These are phyloP conservation scores for Passalora sequoiae DNA, from an alignment of 2,329 filamentous ascomycete species.

Conservation along the genomic window DNA sequence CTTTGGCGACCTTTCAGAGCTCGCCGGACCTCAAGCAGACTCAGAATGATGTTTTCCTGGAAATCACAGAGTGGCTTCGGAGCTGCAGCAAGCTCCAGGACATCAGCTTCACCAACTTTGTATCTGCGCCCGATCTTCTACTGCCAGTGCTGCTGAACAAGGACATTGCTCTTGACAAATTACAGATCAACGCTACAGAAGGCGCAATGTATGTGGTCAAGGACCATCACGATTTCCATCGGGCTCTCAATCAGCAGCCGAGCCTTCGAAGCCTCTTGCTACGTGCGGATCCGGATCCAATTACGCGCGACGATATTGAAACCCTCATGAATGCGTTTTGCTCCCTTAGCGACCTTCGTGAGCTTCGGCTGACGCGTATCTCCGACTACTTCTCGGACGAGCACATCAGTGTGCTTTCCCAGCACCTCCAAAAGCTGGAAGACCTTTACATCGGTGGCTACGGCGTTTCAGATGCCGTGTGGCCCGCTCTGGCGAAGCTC, in stretches of 20 bases:
- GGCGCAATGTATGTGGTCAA: conserved; percentile 43
- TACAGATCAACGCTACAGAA: conserved; percentile 44
- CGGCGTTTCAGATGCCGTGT: conserved; percentile 48
- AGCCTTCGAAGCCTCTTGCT: conserved; percentile 45
- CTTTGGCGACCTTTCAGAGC: conserved; percentile 45
- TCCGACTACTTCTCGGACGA: conserved; percentile 48
- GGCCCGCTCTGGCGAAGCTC: conserved; percentile 43
- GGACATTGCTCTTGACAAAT: conserved; percentile 43
- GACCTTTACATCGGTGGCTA: conserved; percentile 54
- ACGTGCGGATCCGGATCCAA: conserved; percentile 45
- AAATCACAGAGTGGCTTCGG: conserved; percentile 51
- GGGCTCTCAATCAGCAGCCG: conserved; percentile 48
- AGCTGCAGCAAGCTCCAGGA: conserved; percentile 49
- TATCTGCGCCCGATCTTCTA: conserved; percentile 50
- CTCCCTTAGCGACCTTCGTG: conserved; percentile 47
- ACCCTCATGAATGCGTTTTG: conserved; percentile 49
- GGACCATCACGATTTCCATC: conserved; percentile 50
- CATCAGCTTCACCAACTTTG: conserved; percentile 49
- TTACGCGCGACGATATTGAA: conserved; percentile 44
- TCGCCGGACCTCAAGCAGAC: conserved; percentile 46
- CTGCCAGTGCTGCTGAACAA: conserved; percentile 46
- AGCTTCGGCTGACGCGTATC: conserved; percentile 50
- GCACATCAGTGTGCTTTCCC: conserved; percentile 48
- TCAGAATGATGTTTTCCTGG: conserved; percentile 49
- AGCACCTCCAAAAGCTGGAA: conserved; percentile 47